Conservation (phyloP, 108 stramenopile genomes). For the Halocafeteria seosinensis region DNA sequence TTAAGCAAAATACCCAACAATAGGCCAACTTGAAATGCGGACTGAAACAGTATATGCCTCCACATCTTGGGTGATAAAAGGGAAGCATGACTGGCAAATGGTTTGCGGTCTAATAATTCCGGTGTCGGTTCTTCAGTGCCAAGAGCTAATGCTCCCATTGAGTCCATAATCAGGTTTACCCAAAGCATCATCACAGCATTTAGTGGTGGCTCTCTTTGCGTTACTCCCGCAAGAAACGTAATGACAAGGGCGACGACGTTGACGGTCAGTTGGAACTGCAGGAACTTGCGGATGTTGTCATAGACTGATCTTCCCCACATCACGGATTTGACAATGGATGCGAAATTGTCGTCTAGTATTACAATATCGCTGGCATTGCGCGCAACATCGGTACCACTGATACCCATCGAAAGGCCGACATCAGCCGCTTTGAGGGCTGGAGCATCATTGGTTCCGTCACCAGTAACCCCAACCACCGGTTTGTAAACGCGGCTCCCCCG, state of each 20-base stretch:
- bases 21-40: constrained; percentile 55
- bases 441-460: constrained; percentile 97
- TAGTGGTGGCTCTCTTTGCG: constrained; percentile 63
- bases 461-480: constrained; percentile 94
- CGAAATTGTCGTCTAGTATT: constrained; percentile 83
- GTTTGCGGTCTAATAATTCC: constrained; percentile 51
- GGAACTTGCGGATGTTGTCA: constrained; percentile 86
- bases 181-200: constrained; percentile 88
- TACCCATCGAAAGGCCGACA: constrained; percentile 91
- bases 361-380: constrained; percentile 80
- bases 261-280: constrained; percentile 91
- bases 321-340: constrained; percentile 85
- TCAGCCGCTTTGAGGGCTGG: constrained; percentile 91
- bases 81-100: constrained; percentile 50
- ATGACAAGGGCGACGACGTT: constrained; percentile 68
- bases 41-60: constrained; percentile 73
- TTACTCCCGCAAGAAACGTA: constrained; percentile 36
- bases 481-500: constrained; percentile 19
- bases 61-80: constrained; percentile 68
- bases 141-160: constrained; percentile 77
- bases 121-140: constrained; percentile 78
- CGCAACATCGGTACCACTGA: constrained; percentile 89
- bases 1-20: too few relatives aligned
- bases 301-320: constrained; percentile 92
- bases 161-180: constrained; percentile 97